Base-by-base conservation (phyloP, 2,329 filamentous ascomycete species). In the Sporothrix dimorphospora region DNA sequence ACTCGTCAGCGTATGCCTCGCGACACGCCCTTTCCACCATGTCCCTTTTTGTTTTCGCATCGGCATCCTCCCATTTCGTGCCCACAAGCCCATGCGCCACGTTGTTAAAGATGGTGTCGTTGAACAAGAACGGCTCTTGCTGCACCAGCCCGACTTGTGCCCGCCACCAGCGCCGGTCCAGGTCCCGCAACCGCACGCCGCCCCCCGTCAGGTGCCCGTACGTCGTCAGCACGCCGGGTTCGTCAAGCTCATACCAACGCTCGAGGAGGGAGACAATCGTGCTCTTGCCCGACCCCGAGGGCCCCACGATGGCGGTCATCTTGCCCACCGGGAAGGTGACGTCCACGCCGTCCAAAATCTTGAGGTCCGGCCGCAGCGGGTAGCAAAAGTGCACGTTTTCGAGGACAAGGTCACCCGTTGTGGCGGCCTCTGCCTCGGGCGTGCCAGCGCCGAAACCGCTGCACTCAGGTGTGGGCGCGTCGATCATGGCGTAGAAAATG, bases 261-360 rank as follows among this genome's bases (percentile, higher is more conserved):
- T 93, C 89, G 3, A 93, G 81, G 1, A 94, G 81, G 0, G 89
- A 89, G 0, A 93, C 88, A 38, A 93, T 88, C 0, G 93, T 97
- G 68, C 91, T 94, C 80, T 97, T 97, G 3, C 94, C 94, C 4
- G 91, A 94, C 0, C 92, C 90, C 0, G 93, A 97, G 11, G 93
- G 89, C 1, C 94, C 94, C 12, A 94, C 91, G 24, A 97, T 86
- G 0, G 93, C 93, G 0, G 92, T 92, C 68, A 91, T 91, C 70
- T 92, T 91, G 0, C 93, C 92, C 0, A 91, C 91, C 14, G 81
- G 82, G 73, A 88, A 85, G 45, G 82, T 83, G 59, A 88, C 80
- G 73, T 83, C 86, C 69, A 88, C 79, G 45, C 85, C 78, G 30
- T 84, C 85, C 21, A 88, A 80, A 55, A 88, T 84, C 71, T 86